Evolutionary conservation across 768 basidiomycete species (phyloP).

Genomic region (Russula lepida): DNA sequence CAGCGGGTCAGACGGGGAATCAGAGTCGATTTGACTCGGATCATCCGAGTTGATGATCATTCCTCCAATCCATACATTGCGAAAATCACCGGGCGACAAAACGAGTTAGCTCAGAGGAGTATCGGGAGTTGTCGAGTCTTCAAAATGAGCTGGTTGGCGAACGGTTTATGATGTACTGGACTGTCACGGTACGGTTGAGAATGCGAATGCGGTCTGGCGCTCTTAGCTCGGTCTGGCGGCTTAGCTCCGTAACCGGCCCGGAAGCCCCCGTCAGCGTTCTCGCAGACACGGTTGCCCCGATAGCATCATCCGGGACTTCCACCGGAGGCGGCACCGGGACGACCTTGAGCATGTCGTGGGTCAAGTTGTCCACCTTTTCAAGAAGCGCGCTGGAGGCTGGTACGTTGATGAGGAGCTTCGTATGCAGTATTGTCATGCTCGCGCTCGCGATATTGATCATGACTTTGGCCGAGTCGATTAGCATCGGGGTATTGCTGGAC

Average conservation of each 20-base stretch:
- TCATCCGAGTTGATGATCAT: too few species aligned
- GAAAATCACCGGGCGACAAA: too few species aligned
- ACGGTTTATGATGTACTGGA: too few species aligned
- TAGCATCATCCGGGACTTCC: not conserved
- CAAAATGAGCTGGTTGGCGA: too few species aligned
- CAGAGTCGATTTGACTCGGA: too few species aligned
- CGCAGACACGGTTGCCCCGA: not conserved
- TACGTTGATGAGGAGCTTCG: not conserved
- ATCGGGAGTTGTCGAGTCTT: too few species aligned
- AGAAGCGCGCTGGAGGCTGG: not conserved
- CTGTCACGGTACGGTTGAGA: too few species aligned
- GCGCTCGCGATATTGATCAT: conserved; percentile 4
- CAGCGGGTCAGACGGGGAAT: not conserved
- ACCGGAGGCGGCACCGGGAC: not conserved
- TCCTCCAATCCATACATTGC: not conserved
- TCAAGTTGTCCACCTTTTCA: not conserved
- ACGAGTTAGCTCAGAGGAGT: too few species aligned
- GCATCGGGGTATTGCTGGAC: not conserved
- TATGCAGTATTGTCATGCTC: not conserved
- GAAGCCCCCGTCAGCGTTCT: not conserved
- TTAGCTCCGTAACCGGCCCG: too few species aligned
- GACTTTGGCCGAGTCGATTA: conserved; percentile 6
- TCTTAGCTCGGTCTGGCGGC: too few species aligned
- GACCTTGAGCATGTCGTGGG: not conserved
- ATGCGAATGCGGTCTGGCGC: too few species aligned